Evolutionary conservation across 2,329 filamentous ascomycete species (phyloP).

Genomic region (Ophiostoma himal-ulmi): DNA sequence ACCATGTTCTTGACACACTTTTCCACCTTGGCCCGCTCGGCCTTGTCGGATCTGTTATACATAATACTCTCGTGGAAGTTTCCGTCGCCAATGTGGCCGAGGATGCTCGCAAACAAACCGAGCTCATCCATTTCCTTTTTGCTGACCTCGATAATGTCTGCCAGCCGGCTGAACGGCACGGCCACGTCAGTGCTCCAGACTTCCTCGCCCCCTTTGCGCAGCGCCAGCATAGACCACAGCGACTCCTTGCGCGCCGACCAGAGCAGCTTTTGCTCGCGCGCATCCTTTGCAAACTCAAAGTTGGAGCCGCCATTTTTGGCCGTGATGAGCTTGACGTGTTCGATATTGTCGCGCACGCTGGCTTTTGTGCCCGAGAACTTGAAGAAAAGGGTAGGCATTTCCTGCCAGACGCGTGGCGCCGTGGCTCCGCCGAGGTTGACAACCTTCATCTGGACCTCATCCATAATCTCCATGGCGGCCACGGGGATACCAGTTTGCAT

Average conservation of each 20-base stretch:
- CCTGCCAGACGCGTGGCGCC: conserved; percentile 63
- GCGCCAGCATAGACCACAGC: conserved; percentile 74
- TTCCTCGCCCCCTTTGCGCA: conserved; percentile 60
- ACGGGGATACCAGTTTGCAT: conserved; percentile 69
- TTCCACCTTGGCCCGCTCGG: conserved; percentile 70
- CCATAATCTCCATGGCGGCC: conserved; percentile 79
- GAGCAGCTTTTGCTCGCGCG: conserved; percentile 64
- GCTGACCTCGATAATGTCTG: conserved; percentile 72
- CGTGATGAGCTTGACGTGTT: conserved; percentile 61
- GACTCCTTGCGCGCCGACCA: conserved; percentile 80
- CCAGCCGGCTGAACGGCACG: conserved; percentile 68
- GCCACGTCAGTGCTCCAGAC: conserved; percentile 82
- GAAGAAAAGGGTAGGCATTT: conserved; percentile 74
- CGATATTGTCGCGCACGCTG: conserved; percentile 72
- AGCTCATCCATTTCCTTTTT: conserved; percentile 86
- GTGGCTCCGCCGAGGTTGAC: conserved; percentile 70
- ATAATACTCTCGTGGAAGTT: conserved; percentile 95
- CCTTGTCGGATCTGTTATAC: conserved; percentile 65
- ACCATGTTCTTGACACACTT: conserved; percentile 86
- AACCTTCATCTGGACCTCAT: conserved; percentile 80
- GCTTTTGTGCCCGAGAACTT: conserved; percentile 76
- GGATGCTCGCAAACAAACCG: conserved; percentile 77
- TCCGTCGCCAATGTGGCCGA: conserved; percentile 87
- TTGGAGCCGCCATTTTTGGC: conserved; percentile 56
- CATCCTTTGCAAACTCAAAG: conserved; percentile 72